Evolutionary conservation across 805 yeast species (phyloP).

Genomic region (Candida gorgasii): DNA sequence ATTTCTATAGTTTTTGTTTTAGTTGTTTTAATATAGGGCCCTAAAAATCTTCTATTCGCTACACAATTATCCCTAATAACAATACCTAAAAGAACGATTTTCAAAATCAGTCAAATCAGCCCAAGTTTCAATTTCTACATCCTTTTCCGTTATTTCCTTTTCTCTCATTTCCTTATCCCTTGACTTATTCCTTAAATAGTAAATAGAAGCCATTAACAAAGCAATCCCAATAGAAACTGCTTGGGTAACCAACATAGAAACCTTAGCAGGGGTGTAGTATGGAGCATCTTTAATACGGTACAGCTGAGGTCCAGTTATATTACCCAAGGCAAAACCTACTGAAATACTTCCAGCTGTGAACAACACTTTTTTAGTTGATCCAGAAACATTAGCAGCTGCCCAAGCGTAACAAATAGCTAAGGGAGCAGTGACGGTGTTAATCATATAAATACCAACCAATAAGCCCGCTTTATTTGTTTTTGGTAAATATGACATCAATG

Average conservation of each 20-base stretch:
- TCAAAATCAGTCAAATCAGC: conserved; percentile 49
- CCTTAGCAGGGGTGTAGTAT: conserved; percentile 25
- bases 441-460: conserved; percentile 26
- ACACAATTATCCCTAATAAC: conserved; percentile 22
- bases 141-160: neutral
- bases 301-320: conserved; percentile 29
- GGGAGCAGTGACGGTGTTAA: conserved; percentile 17
- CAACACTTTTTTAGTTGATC: conserved; percentile 29
- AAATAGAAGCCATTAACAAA: conserved; percentile 25
- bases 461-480: conserved; percentile 25
- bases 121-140: conserved; percentile 32
- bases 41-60: no score
- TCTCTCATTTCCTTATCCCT: conserved; percentile 36
- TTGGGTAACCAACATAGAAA: conserved; percentile 19
- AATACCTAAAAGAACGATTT: conserved; percentile 39
- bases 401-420: conserved; percentile 17
- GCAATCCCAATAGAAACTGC: conserved; percentile 37
- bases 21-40: no score
- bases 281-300: conserved; percentile 28
- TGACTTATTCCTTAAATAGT: conserved; percentile 35
- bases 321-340: conserved; percentile 30
- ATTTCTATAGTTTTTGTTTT: no score
- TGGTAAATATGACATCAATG: conserved; percentile 21
- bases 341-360: conserved; percentile 24
- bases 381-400: conserved; percentile 24